phyloP scores from a whole-genome alignment of 1,284 basidiomycete species.

The Volvariella volvacea region DNA sequence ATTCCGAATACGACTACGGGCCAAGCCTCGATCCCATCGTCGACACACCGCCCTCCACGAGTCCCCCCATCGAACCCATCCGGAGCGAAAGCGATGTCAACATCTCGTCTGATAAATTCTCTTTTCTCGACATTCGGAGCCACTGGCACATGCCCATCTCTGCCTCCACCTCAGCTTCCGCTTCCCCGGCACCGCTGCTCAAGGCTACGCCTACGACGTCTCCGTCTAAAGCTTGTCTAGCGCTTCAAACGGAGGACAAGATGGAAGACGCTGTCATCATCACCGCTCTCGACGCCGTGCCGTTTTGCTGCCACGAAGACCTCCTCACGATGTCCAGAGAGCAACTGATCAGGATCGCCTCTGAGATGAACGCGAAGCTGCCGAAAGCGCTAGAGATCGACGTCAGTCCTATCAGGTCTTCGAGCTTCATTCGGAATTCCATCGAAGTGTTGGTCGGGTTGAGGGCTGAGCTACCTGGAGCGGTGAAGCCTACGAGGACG shows the following conservation, averaged over 20 bases:
- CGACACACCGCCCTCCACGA: background rate
- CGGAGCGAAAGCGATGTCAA: background rate
- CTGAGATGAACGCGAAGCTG: conserved; percentile 39
- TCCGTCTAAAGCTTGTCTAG: conserved; percentile 15
- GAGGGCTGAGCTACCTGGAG: conserved; percentile 18
- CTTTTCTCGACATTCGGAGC: background rate
- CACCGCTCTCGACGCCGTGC: conserved; percentile 40
- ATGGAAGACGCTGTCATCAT: conserved; percentile 39
- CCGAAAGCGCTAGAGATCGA: conserved; percentile 40
- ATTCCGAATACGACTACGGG: conserved; percentile 1
- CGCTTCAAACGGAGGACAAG: conserved; percentile 45
- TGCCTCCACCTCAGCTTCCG: background rate
- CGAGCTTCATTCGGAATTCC: conserved; percentile 33
- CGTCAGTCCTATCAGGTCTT: conserved; percentile 21
- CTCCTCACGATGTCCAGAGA: conserved; percentile 44
- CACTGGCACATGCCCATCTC: conserved; percentile 1
- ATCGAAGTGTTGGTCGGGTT: conserved; percentile 50
- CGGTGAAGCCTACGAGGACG: conserved; percentile 10
- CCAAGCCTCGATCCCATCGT: conserved; percentile 1
- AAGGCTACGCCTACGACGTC: background rate
- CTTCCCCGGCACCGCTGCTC: background rate
- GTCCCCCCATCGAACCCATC: background rate
- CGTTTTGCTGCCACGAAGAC: conserved; percentile 59
- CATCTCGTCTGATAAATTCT: background rate
- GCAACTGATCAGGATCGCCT: conserved; percentile 38